Conservation (phyloP, 345 rosid genomes). For the Odontarrhena argentea region DNA sequence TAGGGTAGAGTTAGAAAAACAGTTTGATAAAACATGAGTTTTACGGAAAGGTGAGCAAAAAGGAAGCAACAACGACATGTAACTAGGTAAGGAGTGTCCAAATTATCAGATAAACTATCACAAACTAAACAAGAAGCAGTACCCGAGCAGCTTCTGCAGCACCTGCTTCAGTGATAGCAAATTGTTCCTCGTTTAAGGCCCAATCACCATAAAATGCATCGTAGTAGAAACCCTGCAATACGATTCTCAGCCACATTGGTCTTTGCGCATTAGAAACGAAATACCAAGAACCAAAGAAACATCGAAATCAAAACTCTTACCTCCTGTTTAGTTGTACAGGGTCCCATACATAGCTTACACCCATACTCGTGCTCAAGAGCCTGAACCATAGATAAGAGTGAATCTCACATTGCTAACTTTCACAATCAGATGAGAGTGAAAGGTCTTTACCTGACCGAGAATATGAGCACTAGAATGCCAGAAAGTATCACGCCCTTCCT, state of each 20-base stretch:
- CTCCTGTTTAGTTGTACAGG: conserved; percentile 83
- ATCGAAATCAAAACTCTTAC: conserved; percentile 36
- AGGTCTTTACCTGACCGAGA: conserved; percentile 53
- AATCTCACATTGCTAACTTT: not conserved
- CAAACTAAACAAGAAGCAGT: conserved; percentile 26
- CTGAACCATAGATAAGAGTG: conserved; percentile 13
- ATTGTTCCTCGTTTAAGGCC: conserved; percentile 70
- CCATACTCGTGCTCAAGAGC: conserved; percentile 68
- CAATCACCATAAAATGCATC: conserved; percentile 79
- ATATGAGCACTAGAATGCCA: conserved; percentile 91
- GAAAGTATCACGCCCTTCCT: conserved; percentile 68
- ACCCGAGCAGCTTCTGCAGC: conserved; percentile 65
- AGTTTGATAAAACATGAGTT: too few species aligned
- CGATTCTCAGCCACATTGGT: too few species aligned
- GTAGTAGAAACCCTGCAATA: conserved; percentile 77
- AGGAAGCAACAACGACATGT: too few species aligned
- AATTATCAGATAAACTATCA: too few species aligned
- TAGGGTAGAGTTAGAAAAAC: not conserved
- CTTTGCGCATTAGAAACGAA: conserved; percentile 1
- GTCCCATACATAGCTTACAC: conserved; percentile 83
- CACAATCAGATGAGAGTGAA: not conserved
- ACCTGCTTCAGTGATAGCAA: conserved; percentile 58
- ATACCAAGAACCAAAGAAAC: not conserved
- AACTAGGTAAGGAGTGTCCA: too few species aligned
- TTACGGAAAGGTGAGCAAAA: too few species aligned